Evolutionary conservation across 495 filamentous ascomycete genomes (phyloP).

Genomic region (Penicillium desertorum): DNA sequence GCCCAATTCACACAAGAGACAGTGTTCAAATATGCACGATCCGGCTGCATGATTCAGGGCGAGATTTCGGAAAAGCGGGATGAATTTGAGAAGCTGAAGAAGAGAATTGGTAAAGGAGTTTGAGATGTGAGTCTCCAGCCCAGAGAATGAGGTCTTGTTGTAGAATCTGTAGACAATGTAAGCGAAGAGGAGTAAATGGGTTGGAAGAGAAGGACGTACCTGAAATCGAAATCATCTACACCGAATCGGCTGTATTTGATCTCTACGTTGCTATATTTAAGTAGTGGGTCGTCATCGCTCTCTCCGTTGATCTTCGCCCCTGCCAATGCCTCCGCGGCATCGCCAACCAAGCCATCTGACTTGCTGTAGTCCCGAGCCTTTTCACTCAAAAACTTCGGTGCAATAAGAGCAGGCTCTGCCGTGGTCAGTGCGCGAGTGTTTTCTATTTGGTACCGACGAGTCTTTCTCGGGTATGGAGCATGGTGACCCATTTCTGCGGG

Average conservation of each 20-base stretch:
- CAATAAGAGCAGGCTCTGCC: slow-evolving; percentile 56
- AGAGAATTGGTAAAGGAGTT: slow-evolving; percentile 96
- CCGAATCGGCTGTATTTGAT: slow-evolving; percentile 98
- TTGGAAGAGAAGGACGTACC: slow-evolving; percentile 48
- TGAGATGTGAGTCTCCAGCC: slow-evolving; percentile 90
- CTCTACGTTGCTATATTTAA: slow-evolving; percentile 85
- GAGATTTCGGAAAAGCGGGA: slow-evolving; percentile 81
- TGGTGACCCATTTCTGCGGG: slow-evolving; percentile 69
- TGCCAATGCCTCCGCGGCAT: slow-evolving; percentile 61
- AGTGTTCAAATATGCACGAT: slow-evolving; percentile 74
- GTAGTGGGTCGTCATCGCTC: slow-evolving; percentile 68
- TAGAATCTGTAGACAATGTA: slow-evolving; percentile 62
- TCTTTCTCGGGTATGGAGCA: slow-evolving; percentile 73
- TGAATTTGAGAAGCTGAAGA: slow-evolving; percentile 87
- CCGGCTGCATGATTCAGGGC: slow-evolving; percentile 88
- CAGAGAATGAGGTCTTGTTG: slow-evolving; percentile 87
- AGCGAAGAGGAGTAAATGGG: slow-evolving; percentile 4
- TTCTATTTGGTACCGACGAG: slow-evolving; percentile 78
- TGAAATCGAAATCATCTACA: slow-evolving; percentile 97
- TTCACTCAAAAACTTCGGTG: slow-evolving; percentile 91
- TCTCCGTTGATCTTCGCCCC: slow-evolving; percentile 61
- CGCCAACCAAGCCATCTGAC: slow-evolving; percentile 56
- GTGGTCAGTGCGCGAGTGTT: slow-evolving; percentile 58
- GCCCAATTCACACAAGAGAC: slow-evolving; percentile 90
- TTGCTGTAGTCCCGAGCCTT: slow-evolving; percentile 70